Percentiles rank a stretch among this genome's conserved stretches.
phyloP scores from a whole-genome alignment of 2,329 filamentous ascomycete genomes.

The Blastomyces emzantsi region DNA sequence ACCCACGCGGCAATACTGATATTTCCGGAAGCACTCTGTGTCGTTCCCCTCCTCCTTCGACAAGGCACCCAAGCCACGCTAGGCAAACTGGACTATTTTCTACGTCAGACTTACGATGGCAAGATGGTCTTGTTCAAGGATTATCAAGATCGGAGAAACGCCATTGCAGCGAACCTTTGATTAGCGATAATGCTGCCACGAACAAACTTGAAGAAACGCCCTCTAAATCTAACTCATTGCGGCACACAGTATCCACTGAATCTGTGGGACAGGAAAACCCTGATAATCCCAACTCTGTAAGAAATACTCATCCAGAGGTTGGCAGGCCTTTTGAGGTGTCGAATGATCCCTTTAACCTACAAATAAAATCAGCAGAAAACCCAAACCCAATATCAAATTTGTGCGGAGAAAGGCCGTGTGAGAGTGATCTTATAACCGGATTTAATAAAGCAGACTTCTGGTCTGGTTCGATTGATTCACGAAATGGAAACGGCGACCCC shows the following conservation, averaged over 20 bases:
- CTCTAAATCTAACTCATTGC: not conserved
- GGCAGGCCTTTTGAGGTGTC: not conserved
- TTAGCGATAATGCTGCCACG: not conserved
- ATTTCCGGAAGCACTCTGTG: not conserved
- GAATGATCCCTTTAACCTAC: not conserved
- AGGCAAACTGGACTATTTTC: not conserved
- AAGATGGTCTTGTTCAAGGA: not conserved
- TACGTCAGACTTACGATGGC: not conserved
- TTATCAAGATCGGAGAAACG: not conserved
- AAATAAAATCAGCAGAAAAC: not conserved
- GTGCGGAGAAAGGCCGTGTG: not conserved
- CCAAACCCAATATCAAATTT: not conserved
- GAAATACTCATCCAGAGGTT: not conserved
- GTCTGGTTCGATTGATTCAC: conserved; percentile 4
- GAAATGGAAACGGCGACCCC: not conserved
- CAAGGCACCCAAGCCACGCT: not conserved
- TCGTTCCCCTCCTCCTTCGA: not conserved
- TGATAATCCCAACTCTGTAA: not conserved
- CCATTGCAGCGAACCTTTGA: not conserved
- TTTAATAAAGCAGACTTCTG: not conserved
- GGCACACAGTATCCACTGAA: not conserved
- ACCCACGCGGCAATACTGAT: not conserved
- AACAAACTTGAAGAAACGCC: too few species aligned
- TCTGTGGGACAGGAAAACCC: not conserved
- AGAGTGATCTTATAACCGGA: not conserved